Evolutionary conservation across 441 rosid genomes (phyloP).

Genomic region (Flueggea neowawraea): DNA sequence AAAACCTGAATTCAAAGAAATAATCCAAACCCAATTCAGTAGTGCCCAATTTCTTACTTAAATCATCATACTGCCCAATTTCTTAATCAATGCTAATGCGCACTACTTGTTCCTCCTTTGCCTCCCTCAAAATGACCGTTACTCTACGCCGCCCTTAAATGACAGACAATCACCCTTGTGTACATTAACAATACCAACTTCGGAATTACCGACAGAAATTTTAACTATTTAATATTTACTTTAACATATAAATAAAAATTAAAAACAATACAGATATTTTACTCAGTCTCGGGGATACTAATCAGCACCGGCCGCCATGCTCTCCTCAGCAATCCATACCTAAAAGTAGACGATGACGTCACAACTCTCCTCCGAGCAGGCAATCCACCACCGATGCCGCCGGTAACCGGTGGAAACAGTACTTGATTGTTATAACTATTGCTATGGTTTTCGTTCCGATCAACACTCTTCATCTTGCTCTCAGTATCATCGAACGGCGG

Average conservation of each 20-base stretch:
- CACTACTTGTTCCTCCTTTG: too few relatives aligned
- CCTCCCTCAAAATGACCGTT: too few relatives aligned
- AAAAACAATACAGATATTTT: constrained; percentile 1
- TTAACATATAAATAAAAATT: background rate
- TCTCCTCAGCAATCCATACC: constrained; percentile 65
- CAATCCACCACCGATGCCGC: constrained; percentile 20
- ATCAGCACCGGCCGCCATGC: constrained; percentile 87
- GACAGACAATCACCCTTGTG: too few relatives aligned
- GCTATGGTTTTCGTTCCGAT: background rate
- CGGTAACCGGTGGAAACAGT: constrained; percentile 20
- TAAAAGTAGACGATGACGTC: constrained; percentile 41
- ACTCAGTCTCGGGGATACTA: constrained; percentile 66
- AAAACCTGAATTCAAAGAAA: too few relatives aligned
- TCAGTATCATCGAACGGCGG: constrained; percentile 49
- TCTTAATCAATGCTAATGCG: too few relatives aligned
- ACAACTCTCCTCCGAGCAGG: constrained; percentile 22
- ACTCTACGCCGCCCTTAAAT: too few relatives aligned
- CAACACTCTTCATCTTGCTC: background rate
- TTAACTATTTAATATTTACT: background rate
- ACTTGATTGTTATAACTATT: constrained; percentile 18
- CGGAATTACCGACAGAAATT: background rate
- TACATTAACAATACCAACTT: too few relatives aligned
- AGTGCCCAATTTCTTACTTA: too few relatives aligned
- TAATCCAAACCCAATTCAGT: too few relatives aligned
- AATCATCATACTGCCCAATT: too few relatives aligned